phyloP scores from a whole-genome alignment of 1,284 basidiomycete species.

The Meripilus lineatus region DNA sequence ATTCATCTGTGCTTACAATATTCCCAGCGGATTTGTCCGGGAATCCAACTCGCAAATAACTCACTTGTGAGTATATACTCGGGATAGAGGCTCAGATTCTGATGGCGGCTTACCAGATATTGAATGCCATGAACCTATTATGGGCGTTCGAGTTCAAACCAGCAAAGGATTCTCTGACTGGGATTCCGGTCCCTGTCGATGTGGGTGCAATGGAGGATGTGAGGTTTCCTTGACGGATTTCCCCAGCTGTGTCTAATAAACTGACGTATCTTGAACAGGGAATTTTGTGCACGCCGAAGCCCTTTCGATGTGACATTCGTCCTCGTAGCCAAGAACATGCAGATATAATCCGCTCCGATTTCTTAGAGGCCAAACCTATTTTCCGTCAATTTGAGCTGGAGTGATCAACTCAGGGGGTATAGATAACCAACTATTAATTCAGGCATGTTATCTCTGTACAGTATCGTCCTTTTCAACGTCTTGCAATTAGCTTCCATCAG shows the following conservation, averaged over 20 bases:
- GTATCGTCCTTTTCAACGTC: no score
- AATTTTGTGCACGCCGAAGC: conserved; percentile 1
- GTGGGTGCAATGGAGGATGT: conserved; percentile 1
- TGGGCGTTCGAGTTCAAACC: conserved; percentile 11
- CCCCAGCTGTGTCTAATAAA: neutral
- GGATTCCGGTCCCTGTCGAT: conserved; percentile 1
- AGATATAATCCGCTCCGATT: conserved; percentile 7
- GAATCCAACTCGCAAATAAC: conserved; percentile 17
- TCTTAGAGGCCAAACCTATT: neutral
- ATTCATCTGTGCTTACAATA: neutral
- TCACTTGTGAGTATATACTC: conserved; percentile 9
- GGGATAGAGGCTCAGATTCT: no score
- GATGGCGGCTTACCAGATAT: conserved; percentile 4
- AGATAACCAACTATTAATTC: no score
- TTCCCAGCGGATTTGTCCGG: conserved; percentile 18
- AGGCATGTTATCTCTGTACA: no score
- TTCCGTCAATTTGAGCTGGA: conserved; percentile 9
- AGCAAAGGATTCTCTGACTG: conserved; percentile 6
- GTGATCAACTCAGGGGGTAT: no score
- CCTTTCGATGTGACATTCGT: conserved; percentile 4
- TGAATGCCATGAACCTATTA: conserved; percentile 11
- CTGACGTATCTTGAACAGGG: conserved; percentile 1
- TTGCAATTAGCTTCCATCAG: no score
- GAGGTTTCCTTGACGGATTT: neutral
- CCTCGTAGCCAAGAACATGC: conserved; percentile 5